Percentiles rank a stretch among this genome's conserved stretches.
These are phyloP conservation scores for Zygnema cylindricum DNA, from an alignment of 139 green algal genomes.

Conservation along the genomic window DNA sequence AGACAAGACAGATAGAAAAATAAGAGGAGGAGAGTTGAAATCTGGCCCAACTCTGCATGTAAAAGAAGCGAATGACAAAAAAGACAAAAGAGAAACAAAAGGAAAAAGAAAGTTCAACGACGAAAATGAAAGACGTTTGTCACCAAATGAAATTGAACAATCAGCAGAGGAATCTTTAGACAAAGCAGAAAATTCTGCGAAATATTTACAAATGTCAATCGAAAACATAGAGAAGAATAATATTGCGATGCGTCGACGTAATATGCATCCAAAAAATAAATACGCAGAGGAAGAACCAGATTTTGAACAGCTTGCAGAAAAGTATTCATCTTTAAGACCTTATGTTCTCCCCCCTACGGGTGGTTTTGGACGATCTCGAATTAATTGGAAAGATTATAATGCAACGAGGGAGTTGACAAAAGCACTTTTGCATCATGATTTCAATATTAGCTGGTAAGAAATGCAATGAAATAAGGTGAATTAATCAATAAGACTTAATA, in stretches of 20 bases:
- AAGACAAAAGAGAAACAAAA: background rate
- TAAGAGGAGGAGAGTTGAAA: background rate
- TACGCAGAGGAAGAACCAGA: constrained; percentile 78
- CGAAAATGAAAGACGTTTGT: too few relatives aligned
- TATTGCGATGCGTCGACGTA: background rate
- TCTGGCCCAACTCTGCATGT: background rate
- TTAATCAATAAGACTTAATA: background rate
- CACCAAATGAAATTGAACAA: too few relatives aligned
- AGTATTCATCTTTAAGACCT: constrained; percentile 61
- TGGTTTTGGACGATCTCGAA: constrained; percentile 43
- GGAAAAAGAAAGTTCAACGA: too few relatives aligned
- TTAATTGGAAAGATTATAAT: constrained; percentile 76
- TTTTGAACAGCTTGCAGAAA: constrained; percentile 74
- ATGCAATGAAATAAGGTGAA: too few relatives aligned
- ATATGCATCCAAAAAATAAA: constrained; percentile 36
- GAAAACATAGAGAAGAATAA: background rate
- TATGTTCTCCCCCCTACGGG: constrained; percentile 13
- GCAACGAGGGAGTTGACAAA: constrained; percentile 80
- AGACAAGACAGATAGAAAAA: background rate
- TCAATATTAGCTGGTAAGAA: constrained; percentile 74
- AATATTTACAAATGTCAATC: too few relatives aligned
- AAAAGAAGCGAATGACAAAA: background rate
- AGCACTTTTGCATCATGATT: constrained; percentile 74
- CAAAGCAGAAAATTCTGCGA: too few relatives aligned
- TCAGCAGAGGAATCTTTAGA: too few relatives aligned